Evolutionary conservation across 345 rosid genomes (phyloP).

Genomic region (Erysimum cheiranthoides): DNA sequence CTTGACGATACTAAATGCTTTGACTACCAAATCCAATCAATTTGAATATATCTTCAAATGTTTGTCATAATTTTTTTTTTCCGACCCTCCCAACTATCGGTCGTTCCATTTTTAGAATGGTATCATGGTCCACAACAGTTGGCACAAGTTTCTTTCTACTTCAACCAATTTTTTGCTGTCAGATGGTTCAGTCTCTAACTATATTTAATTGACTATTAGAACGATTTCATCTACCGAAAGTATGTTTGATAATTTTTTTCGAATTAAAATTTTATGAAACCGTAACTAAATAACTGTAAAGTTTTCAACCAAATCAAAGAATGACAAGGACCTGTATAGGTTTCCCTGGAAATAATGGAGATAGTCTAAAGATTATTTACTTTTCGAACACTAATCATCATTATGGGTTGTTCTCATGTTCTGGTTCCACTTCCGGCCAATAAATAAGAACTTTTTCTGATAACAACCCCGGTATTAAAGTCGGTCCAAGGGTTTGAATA

Average conservation of each 20-base stretch:
- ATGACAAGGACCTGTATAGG: neutral
- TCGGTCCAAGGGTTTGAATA: slow-evolving; percentile 40
- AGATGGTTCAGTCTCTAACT: slow-evolving; percentile 39
- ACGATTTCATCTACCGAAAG: neutral
- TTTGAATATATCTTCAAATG: slow-evolving; percentile 33
- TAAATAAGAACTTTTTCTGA: slow-evolving; percentile 34
- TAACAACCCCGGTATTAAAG: slow-evolving; percentile 34
- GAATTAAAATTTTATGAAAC: neutral
- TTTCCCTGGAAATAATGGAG: neutral
- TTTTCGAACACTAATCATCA: neutral
- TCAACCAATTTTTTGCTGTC: slow-evolving; percentile 34
- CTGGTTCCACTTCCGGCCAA: slow-evolving; percentile 28
- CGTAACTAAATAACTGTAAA: neutral
- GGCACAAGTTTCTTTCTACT: slow-evolving; percentile 28
- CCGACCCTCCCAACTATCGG: slow-evolving; percentile 2
- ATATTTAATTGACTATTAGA: slow-evolving; percentile 30
- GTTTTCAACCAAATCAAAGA: neutral
- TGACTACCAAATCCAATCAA: slow-evolving; percentile 34
- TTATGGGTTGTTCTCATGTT: slow-evolving; percentile 30
- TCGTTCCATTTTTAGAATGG: slow-evolving; percentile 33
- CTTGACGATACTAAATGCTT: slow-evolving; percentile 32
- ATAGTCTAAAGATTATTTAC: neutral
- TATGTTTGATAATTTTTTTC: neutral
- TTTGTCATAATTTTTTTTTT: neutral
- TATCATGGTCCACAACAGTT: slow-evolving; percentile 38